Evolutionary conservation across 2,329 filamentous ascomycete genomes (phyloP), one percentile per base, ranked within the genome.

Genomic region (Microdochium trichocladiopsis): DNA sequence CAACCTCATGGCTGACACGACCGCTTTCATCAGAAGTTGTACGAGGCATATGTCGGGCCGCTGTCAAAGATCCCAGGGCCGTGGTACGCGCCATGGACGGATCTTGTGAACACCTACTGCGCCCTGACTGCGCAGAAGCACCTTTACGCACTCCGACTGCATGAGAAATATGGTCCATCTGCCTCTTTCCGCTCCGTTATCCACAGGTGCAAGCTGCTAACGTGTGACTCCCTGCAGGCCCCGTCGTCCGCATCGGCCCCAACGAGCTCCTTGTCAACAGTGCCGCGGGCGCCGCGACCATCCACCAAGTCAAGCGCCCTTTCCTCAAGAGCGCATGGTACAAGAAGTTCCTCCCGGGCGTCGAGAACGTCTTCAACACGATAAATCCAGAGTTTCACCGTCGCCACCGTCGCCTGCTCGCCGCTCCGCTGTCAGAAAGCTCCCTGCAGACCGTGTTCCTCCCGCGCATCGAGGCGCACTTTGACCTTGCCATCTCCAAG

Each of bases 381-480:
- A 62, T 54, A 0, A 64, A 77, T 48, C 57, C 67, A 1, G 58
- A 66, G 3, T 59, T 65, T 28, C 70, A 77, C 56, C 61, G 69
- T 8, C 61, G 60, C 2, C 64, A 67, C 25, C 68, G 74, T 14
- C 64, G 66, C 51, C 61, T 78, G 1, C 61, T 79, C 3, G 70
- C 73, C 5, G 56, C 63, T 1, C 62, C 70, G 5, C 63, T 72
- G 55, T 71, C 67, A 21, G 69, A 69, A 41, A 62, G 61, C 0
- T 64, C 65, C 1, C 58, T 76, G 33, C 64, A 67, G 43, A 11
- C 47, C 1, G 16, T 48, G 6, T 60, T 66, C 43, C 60, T 69
- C 18, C 58, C 60, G 0, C 52, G 67, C 33, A 64, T 80, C 21
- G 55, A 66, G 2, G 53, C 54, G 1, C 69, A 67, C n/a, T 64